Conservation (phyloP, 768 basidiomycete species). For the Scleroderma citrinum region DNA sequence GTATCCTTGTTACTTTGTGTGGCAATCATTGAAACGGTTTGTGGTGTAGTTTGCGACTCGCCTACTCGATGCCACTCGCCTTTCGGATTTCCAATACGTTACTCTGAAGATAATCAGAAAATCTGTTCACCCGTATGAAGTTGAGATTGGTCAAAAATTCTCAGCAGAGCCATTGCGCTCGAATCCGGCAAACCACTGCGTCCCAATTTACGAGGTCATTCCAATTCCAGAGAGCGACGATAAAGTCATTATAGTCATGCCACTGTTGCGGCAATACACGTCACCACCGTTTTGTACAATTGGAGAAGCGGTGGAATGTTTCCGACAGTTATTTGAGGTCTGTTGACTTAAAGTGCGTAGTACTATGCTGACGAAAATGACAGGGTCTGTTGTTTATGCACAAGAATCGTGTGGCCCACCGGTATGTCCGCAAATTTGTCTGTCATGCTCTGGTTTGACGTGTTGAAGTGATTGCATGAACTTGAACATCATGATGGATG, state of each 20-base stretch:
- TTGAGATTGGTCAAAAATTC: slow-evolving; percentile 4
- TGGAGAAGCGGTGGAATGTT: slow-evolving; percentile 20
- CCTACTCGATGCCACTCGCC: slow-evolving; percentile 6
- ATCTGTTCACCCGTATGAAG: slow-evolving; percentile 1
- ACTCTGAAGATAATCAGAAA: neutral
- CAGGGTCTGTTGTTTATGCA: slow-evolving; percentile 37
- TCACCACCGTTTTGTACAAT: slow-evolving; percentile 17
- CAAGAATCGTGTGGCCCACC: slow-evolving; percentile 31
- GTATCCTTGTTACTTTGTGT: too few relatives aligned
- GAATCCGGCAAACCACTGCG: slow-evolving; percentile 7
- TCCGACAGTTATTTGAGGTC: slow-evolving; percentile 20
- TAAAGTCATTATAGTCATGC: slow-evolving; percentile 18
- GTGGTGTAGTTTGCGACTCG: too few relatives aligned
- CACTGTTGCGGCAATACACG: slow-evolving; percentile 14
- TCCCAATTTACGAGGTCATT: slow-evolving; percentile 4
- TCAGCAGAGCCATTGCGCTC: neutral
- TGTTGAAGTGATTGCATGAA: slow-evolving; percentile 2
- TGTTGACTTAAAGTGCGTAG: neutral
- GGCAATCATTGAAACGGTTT: neutral
- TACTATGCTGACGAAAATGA: neutral
- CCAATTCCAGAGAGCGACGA: slow-evolving; percentile 4
- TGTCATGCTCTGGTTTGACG: neutral
- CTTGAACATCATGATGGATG: slow-evolving; percentile 14
- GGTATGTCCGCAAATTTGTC: slow-evolving; percentile 14
- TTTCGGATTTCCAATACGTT: slow-evolving; percentile 6